Percentiles rank a stretch among this genome's conserved stretches.
Evolutionary conservation across 2,329 filamentous ascomycete species (phyloP).

Genomic region (Ophiostoma fasciatum): DNA sequence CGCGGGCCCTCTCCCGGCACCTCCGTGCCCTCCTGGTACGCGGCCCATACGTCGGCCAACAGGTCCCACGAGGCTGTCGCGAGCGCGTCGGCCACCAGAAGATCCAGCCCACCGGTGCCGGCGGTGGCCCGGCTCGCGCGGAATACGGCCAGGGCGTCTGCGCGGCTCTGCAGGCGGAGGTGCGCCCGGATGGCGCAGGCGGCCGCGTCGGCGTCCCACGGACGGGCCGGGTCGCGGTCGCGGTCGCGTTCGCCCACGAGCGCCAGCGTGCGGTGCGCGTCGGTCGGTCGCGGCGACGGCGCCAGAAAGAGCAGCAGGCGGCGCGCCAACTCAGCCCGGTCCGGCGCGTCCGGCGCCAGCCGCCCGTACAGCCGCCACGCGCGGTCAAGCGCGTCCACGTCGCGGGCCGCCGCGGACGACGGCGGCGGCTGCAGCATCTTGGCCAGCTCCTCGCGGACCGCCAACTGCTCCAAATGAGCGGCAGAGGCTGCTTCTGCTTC

Average conservation of each 20-base stretch:
- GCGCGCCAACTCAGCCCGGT: conserved; percentile 15
- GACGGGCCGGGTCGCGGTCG: too few relatives aligned
- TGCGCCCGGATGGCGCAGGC: conserved; percentile 26
- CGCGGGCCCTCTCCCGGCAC: conserved; percentile 1
- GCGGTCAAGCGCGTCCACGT: conserved; percentile 18
- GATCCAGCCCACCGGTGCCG: conserved; percentile 25
- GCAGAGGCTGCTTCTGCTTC: too few relatives aligned
- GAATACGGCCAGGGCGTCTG: conserved; percentile 26
- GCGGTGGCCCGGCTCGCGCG: conserved; percentile 16
- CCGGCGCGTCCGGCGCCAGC: conserved; percentile 20
- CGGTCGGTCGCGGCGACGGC: conserved; percentile 25
- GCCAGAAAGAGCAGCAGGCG: conserved; percentile 28
- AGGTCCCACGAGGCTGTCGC: conserved; percentile 21
- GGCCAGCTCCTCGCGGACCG: conserved; percentile 7
- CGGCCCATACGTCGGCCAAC: conserved; percentile 23
- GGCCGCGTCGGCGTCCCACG: conserved; percentile 28
- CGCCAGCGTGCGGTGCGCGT: conserved; percentile 29
- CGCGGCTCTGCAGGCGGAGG: conserved; percentile 23
- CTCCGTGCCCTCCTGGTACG: conserved; percentile 14
- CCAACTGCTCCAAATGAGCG: too few relatives aligned
- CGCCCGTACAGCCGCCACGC: conserved; percentile 29
- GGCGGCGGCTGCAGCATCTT: conserved; percentile 6
- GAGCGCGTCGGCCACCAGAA: conserved; percentile 27
- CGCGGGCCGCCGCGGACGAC: conserved; percentile 4
- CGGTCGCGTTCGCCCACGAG: conserved; percentile 25